Base-by-base conservation (phyloP, 352 stramenopile genomes). In the Phytophthora cryptogea region DNA sequence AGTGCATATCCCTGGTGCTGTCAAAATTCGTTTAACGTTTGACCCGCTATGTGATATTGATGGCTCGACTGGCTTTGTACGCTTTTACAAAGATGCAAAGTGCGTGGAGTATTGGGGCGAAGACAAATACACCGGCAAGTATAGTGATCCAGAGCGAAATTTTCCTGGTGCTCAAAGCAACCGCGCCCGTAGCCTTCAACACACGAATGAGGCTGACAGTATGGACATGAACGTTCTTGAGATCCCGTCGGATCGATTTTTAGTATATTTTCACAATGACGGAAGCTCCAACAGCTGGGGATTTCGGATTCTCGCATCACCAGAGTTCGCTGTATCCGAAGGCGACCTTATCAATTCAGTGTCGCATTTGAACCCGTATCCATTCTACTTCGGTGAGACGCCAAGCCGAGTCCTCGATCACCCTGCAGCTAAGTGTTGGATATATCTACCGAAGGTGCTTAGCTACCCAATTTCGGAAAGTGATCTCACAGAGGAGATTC, bases 41-140 rank as follows among this genome's bases (percentile, higher is more conserved):
- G 83, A 94, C 59, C 71, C 78, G 9, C 49, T 90, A 28, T 89
- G 70, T 40, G 78, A 92, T 27, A 76, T 91, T 40, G 74, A 88
- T 23, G 63, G 74, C n/a, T 72, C 74, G 0, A 78, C 65, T 1
- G 81, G 80, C 0, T 90, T 80, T 59, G 80, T 92, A 35, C 79
- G 80, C 0, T 76, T 92, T 55, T 90, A 90, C 66, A 88, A 86
- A 55, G 76, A 87, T 48, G 78, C 70, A 9, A 68, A 68, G 17
- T 90, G 78, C 61, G 73, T 76, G n/a, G 83, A 89, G 14, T 68
- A 72, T 36, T 92, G 83, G 83, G 83, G 80, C 10, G 77, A 92
- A 49, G 66, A 83, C 27, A 80, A 77, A 41, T 92, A 92, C 55
- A 80, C 77, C 4, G 83, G 83, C 17, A 84, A 85, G 14, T 89